Base-by-base conservation (phyloP, 306 rosid species). In the Castanea mollissima region DNA sequence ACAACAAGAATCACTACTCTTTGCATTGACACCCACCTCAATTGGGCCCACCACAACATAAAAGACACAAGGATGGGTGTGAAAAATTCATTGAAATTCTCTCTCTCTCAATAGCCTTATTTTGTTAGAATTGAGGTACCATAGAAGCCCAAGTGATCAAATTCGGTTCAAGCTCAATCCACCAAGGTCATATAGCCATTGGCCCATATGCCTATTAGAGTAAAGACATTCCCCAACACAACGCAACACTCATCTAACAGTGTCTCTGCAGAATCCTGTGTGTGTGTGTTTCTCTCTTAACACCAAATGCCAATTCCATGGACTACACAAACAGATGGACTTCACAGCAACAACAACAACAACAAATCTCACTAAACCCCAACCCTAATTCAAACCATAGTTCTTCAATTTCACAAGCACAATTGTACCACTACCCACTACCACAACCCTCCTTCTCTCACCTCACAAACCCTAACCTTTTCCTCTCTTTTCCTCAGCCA, bases 401-500 rank as follows among this genome's bases (percentile, higher is more conserved):
- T 31, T 15, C 49, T 62, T 73, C 74, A 34, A 57, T 19, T 72
- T 19, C 76, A n/a, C 64, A 69, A 27, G 44, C 60, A 18, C 31
- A 12, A 52, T 76, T 85, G 84, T 76, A 83, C 38, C 74, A 77
- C 68, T 69, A 49, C 34, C 20, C 83, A 21, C 72, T 41, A 52
- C 54, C 77, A 21, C 71, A 64, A 21, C 44, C 46, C 54, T 59
- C 87, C 38, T 51, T 35, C 46, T 49, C 82, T 23, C 80, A 32
- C 78, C 19, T 85, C 74, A 59, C 74, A 21, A 69, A 49, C 78
- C 83, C 86, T 1, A 54, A 68, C 35, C 65, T 73, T 27, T 77
- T 74, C 41, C 73, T 55, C 2, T 41, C 75, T 69, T 77, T 79
- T 55, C 84, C 90, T 79, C 85, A 60, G 74, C 87, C 85, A 2